Base-by-base conservation (phyloP, 257 asterid genomes). In the Paraleonurus japonicus region DNA sequence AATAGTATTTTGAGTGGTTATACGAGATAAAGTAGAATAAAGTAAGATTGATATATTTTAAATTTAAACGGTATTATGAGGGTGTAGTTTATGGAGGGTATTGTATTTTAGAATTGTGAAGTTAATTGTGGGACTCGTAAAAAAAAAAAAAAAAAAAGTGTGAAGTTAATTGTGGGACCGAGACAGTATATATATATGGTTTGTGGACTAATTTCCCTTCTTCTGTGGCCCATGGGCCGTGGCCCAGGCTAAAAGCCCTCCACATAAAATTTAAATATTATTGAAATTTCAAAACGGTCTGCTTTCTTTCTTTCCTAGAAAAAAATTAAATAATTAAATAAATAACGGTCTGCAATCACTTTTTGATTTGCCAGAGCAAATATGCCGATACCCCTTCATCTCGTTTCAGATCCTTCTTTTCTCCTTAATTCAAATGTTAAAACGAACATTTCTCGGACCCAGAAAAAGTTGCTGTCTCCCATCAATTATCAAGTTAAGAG, bases 311-410 rank as follows among this genome's bases (percentile, higher is more conserved):
- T n/a, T n/a, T n/a, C n/a, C n/a, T n/a, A n/a, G n/a, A n/a, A n/a
- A n/a, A n/a, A n/a, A n/a, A n/a, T n/a, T n/a, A n/a, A n/a, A n/a
- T n/a, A n/a, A n/a, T n/a, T n/a, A n/a, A n/a, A n/a, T n/a, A n/a
- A n/a, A n/a, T n/a, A n/a, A 81, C 82, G 82, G 85, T 81, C 75
- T 61, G 65, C 62, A 9, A 27, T 5, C 61, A 62, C 61, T 54
- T 59, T 57, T 73, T 7, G 64, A 58, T 51, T 51, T 41, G 60
- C 28, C 54, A 10, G 61, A 32, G 62, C 71, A 45, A 59, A n/a
- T 0, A 78, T 78, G 81, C 75, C 24, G 79, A 12, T 4, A n/a
- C 13, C 32, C 39, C 27, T 68, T 16, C 70, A 24, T 41, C 72
- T 77, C 65, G 17, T 47, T 17, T 23, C 81, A 55, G 76, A 76